Base-by-base conservation (phyloP, 176 grass and related monocot species). In the Oryza meyeriana region DNA sequence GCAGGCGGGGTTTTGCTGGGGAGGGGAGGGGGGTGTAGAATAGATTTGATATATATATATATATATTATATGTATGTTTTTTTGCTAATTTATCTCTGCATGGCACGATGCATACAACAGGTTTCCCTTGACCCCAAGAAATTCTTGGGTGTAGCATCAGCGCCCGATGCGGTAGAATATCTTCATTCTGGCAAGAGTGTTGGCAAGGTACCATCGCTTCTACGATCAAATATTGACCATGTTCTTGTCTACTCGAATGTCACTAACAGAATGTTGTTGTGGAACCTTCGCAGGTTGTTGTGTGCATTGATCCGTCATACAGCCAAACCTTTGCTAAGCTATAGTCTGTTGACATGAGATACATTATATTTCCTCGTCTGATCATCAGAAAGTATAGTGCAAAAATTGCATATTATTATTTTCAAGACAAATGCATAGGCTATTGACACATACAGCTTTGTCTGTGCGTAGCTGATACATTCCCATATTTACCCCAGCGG, bases 141-240 rank as follows among this genome's bases (percentile, higher is more conserved):
- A 75, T 99, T 99, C 72, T 5, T 84, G 59, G 97, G 97, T 64
- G 79, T 99, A 76, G 76, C 83, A 78, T 95, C 97, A n/a, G 87
- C 87, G 16, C 79, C 91, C 1, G 97, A 99, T 90, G 97, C 97
- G 18, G 97, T 99, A 79, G 97, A 99, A 72, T 83, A 99, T 92
- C 91, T 95, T 68, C 97, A 99, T 80, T 95, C 91, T 74, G 97
- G 93, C 73, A 77, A 78, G 72, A 99, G 97, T 25, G 72, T 99
- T 71, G 93, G 97, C 87, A 99, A 99, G 93, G 96, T 95, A 93
- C 62, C 22, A 12, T 32, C 41, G 12, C 66, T 67, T 26, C 33
- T 83, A 22, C 18, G 41, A 66, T 61, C 36, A 39, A 2, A n/a
- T 25, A 12, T 11, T 11, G 2, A 58, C 2, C 1, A 14, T 42